phyloP scores from a whole-genome alignment of 768 basidiomycete species.

The Suillus placidus region DNA sequence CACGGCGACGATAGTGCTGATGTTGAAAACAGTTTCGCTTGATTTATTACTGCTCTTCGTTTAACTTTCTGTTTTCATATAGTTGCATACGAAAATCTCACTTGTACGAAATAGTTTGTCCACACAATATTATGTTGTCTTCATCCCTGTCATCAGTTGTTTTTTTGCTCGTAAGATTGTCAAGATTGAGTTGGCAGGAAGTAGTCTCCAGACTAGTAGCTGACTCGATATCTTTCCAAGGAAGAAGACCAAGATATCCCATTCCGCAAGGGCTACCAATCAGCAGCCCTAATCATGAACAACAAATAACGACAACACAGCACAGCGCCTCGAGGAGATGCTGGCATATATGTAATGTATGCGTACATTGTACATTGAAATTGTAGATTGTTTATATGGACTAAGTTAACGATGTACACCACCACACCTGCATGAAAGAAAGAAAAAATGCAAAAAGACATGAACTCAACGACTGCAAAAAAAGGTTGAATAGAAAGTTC shows the following conservation, averaged over 20 bases:
- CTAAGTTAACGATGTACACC: background rate
- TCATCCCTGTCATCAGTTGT: constrained; percentile 2
- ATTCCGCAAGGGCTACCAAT: background rate
- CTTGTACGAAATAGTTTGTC: constrained; percentile 5
- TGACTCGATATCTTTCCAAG: too few relatives aligned
- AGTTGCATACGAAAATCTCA: constrained; percentile 4
- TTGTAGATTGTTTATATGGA: background rate
- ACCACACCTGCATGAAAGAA: background rate
- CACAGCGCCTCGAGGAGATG: background rate
- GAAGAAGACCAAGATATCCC: background rate
- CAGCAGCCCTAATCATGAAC: background rate
- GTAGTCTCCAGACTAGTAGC: too few relatives aligned
- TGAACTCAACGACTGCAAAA: background rate
- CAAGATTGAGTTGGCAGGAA: background rate
- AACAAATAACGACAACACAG: background rate
- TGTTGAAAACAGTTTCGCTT: constrained; percentile 93
- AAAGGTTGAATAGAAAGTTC: background rate
- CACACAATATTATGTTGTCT: background rate
- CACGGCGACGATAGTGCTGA: constrained; percentile 92
- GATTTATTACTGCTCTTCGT: constrained; percentile 32
- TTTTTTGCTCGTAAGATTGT: background rate
- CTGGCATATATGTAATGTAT: background rate
- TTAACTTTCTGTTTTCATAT: constrained; percentile 11
- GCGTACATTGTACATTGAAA: background rate
- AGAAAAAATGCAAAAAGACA: background rate